These are phyloP conservation scores for Trichosporon sp. DNA, from an alignment of 1,284 basidiomycete genomes.

Conservation along the genomic window DNA sequence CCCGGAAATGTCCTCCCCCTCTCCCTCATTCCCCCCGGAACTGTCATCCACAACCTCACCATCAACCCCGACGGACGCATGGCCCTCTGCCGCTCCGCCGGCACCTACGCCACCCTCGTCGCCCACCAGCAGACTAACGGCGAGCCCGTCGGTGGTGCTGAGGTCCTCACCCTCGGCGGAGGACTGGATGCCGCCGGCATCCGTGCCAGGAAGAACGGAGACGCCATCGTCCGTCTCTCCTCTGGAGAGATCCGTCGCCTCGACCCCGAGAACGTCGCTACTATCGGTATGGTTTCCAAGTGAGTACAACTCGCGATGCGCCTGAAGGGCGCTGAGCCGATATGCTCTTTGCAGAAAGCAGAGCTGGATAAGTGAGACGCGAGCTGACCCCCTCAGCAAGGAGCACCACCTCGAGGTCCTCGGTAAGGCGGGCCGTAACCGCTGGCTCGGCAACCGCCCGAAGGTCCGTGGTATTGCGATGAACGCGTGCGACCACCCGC, in stretches of 20 bases:
- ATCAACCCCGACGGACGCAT: constrained; percentile 76
- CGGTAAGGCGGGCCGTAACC: constrained; percentile 86
- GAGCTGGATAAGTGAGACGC: too few species aligned
- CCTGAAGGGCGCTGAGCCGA: too few species aligned
- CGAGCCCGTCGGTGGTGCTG: constrained; percentile 47
- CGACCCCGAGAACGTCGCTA: constrained; percentile 79
- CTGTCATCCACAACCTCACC: constrained; percentile 83
- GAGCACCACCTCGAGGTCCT: constrained; percentile 82
- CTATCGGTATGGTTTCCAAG: constrained; percentile 91
- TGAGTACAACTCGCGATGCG: constrained; percentile 35
- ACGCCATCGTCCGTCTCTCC: constrained; percentile 76
- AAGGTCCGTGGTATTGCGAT: constrained; percentile 95
- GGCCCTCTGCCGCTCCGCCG: constrained; percentile 85
- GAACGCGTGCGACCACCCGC: constrained; percentile 98
- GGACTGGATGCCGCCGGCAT: constrained; percentile 33
- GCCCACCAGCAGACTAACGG: constrained; percentile 63
- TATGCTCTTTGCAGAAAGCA: too few species aligned
- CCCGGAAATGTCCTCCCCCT: constrained; percentile 93
- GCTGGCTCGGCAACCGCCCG: constrained; percentile 87
- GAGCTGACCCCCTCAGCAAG: constrained; percentile 54
- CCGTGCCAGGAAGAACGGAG: constrained; percentile 42
- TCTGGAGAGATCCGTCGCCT: constrained; percentile 91
- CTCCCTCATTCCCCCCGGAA: constrained; percentile 87
- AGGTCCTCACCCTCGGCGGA: constrained; percentile 48
- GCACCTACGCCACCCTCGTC: constrained; percentile 80